Base-by-base conservation (phyloP, 805 yeast genomes). In the Metschnikowia kunwiensis region DNA sequence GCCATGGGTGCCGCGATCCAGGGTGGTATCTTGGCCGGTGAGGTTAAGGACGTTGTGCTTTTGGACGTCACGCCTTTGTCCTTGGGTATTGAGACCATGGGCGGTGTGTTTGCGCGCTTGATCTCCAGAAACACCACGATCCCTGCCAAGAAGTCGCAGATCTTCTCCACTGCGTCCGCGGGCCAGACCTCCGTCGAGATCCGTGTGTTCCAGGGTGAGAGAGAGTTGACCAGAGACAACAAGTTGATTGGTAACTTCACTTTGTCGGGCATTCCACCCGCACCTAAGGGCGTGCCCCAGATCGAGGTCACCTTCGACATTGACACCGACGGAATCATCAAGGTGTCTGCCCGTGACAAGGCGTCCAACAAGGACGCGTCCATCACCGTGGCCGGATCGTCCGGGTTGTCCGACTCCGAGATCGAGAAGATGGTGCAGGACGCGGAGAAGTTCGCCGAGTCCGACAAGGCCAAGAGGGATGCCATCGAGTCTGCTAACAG, bases 181-280 rank as follows among this genome's bases (percentile, higher is more conserved):
- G 96, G 96, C 64, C 96, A 87, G 77, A 87, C 96, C 49, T 84
- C 95, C 55, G 95, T 87, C 54, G 95, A 87, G 75, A 88, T 88
- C 72, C 83, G 96, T 74, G 97, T 88, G 44, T 89, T 86, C 96
- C 96, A 88, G 76, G 97, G 97, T 77, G 97, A 88, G 78, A 86
- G 97, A 78, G 96, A 88, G 74, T 81, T 89, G 61, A 95, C 91
- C 59, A 84, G 95, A 74, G 97, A 88, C 77, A 88, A 88, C 86
- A 88, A 89, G 75, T 78, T 89, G 65, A 86, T 88, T 65, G 97
- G 97, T 70, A 88, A 89, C 85, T 88, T 88, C 73, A 88, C 95
- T 46, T 77, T 88, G 58, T 74, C 93, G 49, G 96, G 96, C 70
- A 88, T 88, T 54, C 96, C 94, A 60, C 94, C 94, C 51, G 93